A percentile compares a stretch with the other conserved stretches of the same genome.
phyloP scores from a whole-genome alignment of 2,329 filamentous ascomycete genomes.

The Alternaria sp. region DNA sequence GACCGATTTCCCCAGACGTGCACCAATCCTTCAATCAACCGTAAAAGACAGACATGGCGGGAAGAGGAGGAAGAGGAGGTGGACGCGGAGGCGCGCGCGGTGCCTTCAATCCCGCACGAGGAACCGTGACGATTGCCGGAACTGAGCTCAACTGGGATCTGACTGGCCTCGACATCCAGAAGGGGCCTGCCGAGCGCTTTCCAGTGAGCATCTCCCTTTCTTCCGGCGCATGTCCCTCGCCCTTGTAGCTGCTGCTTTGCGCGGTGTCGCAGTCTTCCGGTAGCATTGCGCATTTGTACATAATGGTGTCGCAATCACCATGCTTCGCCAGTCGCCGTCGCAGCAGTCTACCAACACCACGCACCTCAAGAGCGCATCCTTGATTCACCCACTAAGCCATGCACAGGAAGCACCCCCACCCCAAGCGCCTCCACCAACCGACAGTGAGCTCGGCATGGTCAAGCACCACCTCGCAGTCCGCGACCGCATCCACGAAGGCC shows the following conservation, averaged over 20 bases:
- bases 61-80: constrained; percentile 47
- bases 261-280: background rate
- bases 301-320: constrained; percentile 19
- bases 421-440: constrained; percentile 52
- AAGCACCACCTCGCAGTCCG: constrained; percentile 62
- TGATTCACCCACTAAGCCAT: constrained; percentile 29
- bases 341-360: constrained; percentile 4
- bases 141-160: constrained; percentile 55
- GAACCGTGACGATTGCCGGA: constrained; percentile 53
- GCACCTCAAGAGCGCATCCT: constrained; percentile 2
- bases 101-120: constrained; percentile 39
- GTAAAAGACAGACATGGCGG: constrained; percentile 21
- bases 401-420: constrained; percentile 46
- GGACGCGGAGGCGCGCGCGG: constrained; percentile 41
- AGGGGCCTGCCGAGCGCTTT: constrained; percentile 53
- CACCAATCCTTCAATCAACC: too few relatives aligned
- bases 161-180: constrained; percentile 51
- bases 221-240: constrained; percentile 2
- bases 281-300: constrained; percentile 14
- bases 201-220: constrained; percentile 42
- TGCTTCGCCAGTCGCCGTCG: constrained; percentile 5
- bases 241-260: constrained; percentile 1
- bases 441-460: constrained; percentile 58
- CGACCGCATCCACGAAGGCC: constrained; percentile 66
- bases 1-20: too few relatives aligned